Evolutionary conservation across 1,284 basidiomycete species (phyloP), one percentile per base, ranked within the genome.

Genomic region (Ganoderma resinaceum): DNA sequence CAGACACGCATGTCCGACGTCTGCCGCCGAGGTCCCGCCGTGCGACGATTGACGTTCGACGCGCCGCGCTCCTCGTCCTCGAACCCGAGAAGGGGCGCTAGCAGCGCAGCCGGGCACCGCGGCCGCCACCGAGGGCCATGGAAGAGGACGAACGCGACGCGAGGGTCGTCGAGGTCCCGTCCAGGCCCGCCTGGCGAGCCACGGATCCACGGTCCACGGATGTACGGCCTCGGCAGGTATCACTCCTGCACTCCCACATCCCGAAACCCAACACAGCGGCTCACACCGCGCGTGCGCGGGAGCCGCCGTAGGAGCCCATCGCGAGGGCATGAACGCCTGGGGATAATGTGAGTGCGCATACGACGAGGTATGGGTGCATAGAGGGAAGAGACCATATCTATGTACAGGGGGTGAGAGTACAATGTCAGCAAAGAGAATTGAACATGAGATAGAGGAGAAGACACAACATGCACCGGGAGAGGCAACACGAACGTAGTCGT

Each of bases 321-420:
- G 49, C 38, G 49, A 49, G 60, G 58, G 59, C 66, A 43, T 58
- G 31, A 61, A 61, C 62, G 43, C 9, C 43, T 68, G 62, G 31
- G 61, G 37, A 60, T 33, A 40, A 33, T 8, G 68, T 64, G 60
- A 62, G 65, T 65, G 55, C 63, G 61, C 68, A 66, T 69, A 70
- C 42, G 63, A 46, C 29, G 42, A 38, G 59, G 66, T 64, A 62
- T 61, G 69, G n/a, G 65, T 66, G 66, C 67, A 71, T 69, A 71
- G 61, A 59, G 53, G 35, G 42, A 55, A 33, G 42, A 64, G 38
- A 23, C 33, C 53, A 53, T 63, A 66, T 72, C 70, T 72, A 72
- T 72, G 66, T 72, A 72, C 68, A 72, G 40, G 55, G 52, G 59
- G 38, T 64, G 63, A 65, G 70, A 69, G 67, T 69, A 72, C 70